Percentiles rank a stretch among this genome's conserved stretches.
These are phyloP conservation scores for Copromyces sp. DNA, from an alignment of 495 filamentous ascomycete species.

Conservation along the genomic window DNA sequence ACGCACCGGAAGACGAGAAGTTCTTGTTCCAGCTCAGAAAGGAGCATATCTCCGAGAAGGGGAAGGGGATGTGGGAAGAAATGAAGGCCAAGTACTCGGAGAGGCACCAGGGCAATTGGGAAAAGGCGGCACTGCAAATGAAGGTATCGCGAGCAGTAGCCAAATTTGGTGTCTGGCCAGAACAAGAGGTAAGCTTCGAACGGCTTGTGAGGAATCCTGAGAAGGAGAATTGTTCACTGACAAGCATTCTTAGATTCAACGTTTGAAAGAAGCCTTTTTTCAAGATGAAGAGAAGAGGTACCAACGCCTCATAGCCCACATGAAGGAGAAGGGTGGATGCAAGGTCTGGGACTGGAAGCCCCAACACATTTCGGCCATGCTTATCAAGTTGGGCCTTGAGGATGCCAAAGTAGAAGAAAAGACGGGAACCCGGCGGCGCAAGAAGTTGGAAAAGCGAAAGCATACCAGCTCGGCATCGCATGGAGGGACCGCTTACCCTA, in stretches of 20 bases:
- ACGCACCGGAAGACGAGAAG: constrained; percentile 37
- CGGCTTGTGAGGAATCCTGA: not conserved
- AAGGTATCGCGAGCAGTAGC: constrained; percentile 37
- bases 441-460: constrained; percentile 24
- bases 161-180: constrained; percentile 35
- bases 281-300: constrained; percentile 25
- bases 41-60: constrained; percentile 33
- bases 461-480: constrained; percentile 15
- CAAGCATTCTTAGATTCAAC: constrained; percentile 11
- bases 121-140: constrained; percentile 39
- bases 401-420: constrained; percentile 22
- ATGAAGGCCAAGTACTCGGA: constrained; percentile 37
- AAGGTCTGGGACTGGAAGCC: constrained; percentile 29
- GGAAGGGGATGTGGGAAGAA: constrained; percentile 43
- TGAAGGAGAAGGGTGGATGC: constrained; percentile 31
- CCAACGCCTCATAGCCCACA: constrained; percentile 20
- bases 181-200: constrained; percentile 28
- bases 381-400: constrained; percentile 27
- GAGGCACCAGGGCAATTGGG: constrained; percentile 28
- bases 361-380: constrained; percentile 26
- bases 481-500: not conserved
- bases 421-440: constrained; percentile 19
- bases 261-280: constrained; percentile 20
- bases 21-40: constrained; percentile 34
- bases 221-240: constrained; percentile 2